Percentiles rank a stretch among this genome's conserved stretches.
Evolutionary conservation across 768 basidiomycete species (phyloP).

Genomic region (Pulveroboletus sp.): DNA sequence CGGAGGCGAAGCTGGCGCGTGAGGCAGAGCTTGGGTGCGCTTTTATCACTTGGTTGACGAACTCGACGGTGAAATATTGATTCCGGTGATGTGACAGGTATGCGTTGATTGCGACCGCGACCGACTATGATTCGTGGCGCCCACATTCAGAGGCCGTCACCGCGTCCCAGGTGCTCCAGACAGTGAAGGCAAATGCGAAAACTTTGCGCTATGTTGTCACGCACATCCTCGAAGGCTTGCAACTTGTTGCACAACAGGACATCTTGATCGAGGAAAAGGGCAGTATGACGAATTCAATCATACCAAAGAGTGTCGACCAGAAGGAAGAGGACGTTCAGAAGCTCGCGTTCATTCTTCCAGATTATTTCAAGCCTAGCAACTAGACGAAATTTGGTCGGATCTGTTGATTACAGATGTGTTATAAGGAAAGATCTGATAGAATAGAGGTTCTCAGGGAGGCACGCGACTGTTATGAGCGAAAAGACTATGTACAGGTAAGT

Average conservation of each 20-base stretch:
- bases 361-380: conserved; percentile 49
- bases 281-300: conserved; percentile 81
- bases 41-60: not conserved
- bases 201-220: conserved; percentile 75
- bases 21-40: conserved; percentile 87
- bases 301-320: conserved; percentile 58
- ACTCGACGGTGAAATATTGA: not conserved
- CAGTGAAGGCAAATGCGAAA: conserved; percentile 81
- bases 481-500: too few relatives aligned
- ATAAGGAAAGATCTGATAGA: too few relatives aligned
- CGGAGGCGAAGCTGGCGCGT: conserved; percentile 94
- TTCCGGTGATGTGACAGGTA: conserved; percentile 49
- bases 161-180: conserved; percentile 81
- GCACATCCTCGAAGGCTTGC: conserved; percentile 64
- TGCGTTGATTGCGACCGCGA: conserved; percentile 83
- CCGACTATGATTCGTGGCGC: conserved; percentile 96
- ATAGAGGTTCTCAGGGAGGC: too few relatives aligned
- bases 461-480: too few relatives aligned
- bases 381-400: not conserved
- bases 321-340: conserved; percentile 60
- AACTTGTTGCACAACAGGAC: conserved; percentile 51
- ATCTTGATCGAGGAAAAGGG: conserved; percentile 69
- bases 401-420: too few relatives aligned
- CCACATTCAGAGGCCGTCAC: conserved; percentile 78
- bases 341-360: conserved; percentile 71